Conservation (phyloP, 768 basidiomycete genomes). For the Leccinum uliginosum region DNA sequence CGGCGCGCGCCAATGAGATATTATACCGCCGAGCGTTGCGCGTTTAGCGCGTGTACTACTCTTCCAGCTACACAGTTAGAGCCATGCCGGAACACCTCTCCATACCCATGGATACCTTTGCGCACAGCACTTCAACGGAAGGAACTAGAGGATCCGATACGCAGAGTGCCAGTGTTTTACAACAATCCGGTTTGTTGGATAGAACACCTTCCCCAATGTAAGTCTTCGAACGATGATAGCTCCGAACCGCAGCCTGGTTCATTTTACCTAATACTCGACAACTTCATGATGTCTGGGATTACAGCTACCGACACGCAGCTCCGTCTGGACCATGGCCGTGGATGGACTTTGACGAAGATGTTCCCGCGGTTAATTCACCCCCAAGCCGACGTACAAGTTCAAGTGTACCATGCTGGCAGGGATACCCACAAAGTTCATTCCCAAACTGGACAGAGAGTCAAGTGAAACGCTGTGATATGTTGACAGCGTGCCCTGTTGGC, state of each 20-base stretch:
- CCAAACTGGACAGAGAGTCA: conserved; percentile 31
- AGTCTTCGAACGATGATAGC: background rate
- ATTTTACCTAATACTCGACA: background rate
- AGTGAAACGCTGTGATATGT: conserved; percentile 30
- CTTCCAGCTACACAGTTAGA: background rate
- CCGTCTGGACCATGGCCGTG: conserved; percentile 42
- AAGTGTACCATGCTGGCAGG: conserved; percentile 12
- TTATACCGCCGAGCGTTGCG: background rate
- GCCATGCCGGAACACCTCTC: conserved; percentile 15
- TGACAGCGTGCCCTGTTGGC: conserved; percentile 15
- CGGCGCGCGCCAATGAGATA: background rate
- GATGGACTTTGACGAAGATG: conserved; percentile 35
- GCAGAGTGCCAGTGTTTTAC: background rate
- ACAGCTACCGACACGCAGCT: conserved; percentile 34
- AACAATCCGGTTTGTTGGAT: background rate
- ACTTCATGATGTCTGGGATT: background rate
- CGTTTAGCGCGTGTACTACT: background rate
- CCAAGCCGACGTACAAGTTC: background rate
- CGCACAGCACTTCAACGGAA: background rate
- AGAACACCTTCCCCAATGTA: conserved; percentile 23
- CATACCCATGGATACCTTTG: conserved; percentile 18
- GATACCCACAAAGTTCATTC: conserved; percentile 29
- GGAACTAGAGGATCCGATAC: background rate
- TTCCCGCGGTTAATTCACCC: background rate
- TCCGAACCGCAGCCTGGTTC: background rate